Conservation (phyloP, 2,329 filamentous ascomycete genomes). For the Xylogone sp. region DNA sequence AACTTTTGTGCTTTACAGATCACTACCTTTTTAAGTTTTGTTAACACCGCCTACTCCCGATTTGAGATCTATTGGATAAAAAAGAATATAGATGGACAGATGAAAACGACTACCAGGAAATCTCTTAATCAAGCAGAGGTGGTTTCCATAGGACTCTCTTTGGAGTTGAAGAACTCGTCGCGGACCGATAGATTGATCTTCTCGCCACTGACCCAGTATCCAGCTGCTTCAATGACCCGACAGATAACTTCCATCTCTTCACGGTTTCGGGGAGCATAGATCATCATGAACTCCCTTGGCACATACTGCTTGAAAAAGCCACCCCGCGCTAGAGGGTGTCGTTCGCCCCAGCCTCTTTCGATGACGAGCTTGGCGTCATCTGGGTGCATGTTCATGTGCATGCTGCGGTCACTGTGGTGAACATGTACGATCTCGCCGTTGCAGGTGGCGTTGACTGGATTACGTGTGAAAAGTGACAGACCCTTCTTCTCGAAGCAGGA, state of each 20-base stretch:
- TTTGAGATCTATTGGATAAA: too few species aligned
- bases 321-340: slow-evolving; percentile 63
- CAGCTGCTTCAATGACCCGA: slow-evolving; percentile 68
- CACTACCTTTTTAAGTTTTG: too few species aligned
- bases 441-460: slow-evolving; percentile 65
- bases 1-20: too few species aligned
- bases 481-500: slow-evolving; percentile 83
- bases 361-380: slow-evolving; percentile 71
- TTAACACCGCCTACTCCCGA: too few species aligned
- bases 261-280: slow-evolving; percentile 73
- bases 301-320: slow-evolving; percentile 65
- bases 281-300: slow-evolving; percentile 71
- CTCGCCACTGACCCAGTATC: slow-evolving; percentile 56
- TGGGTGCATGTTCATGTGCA: slow-evolving; percentile 79
- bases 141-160: background rate
- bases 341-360: slow-evolving; percentile 74
- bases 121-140: too few species aligned
- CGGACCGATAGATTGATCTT: slow-evolving; percentile 15
- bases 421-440: slow-evolving; percentile 81
- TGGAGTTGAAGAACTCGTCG: background rate
- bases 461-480: slow-evolving; percentile 66
- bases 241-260: slow-evolving; percentile 65
- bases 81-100: too few species aligned
- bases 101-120: too few species aligned
- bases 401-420: slow-evolving; percentile 69